A percentile compares a stretch with the other conserved stretches of the same genome.
Conservation (phyloP, 2,329 filamentous ascomycete species). For the Fusarium equiseti region DNA sequence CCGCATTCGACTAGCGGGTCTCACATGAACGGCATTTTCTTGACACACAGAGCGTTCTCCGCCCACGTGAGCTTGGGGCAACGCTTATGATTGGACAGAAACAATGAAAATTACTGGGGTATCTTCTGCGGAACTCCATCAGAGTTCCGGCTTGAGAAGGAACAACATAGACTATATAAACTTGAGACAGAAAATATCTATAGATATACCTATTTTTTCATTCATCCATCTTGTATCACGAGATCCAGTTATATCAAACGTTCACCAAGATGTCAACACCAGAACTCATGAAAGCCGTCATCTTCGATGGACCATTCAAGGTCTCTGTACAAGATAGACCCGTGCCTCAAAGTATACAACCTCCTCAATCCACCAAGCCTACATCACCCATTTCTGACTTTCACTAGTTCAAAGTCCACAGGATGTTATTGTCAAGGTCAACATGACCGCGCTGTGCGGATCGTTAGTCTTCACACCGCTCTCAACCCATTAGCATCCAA, state of each 20-base stretch:
- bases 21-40: fast-evolving
- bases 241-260: fast-evolving
- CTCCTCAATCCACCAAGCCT: fast-evolving
- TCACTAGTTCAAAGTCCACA: conserved; percentile 70
- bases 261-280: conserved; percentile 47
- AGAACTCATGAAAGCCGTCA: conserved; percentile 85
- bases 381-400: background rate
- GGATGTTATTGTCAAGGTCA: conserved; percentile 86
- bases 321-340: conserved; percentile 83
- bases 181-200: fast-evolving
- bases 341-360: conserved; percentile 70
- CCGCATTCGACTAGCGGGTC: fast-evolving
- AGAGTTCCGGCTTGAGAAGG: background rate
- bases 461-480: too few relatives aligned
- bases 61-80: background rate
- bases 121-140: background rate
- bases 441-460: conserved; percentile 88
- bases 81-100: background rate
- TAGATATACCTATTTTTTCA: too few relatives aligned
- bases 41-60: background rate
- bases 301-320: conserved; percentile 83
- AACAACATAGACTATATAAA: background rate
- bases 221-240: too few relatives aligned
- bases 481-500: fast-evolving
- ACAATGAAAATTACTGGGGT: background rate